A percentile compares a stretch with the other conserved stretches of the same genome.
Conservation (phyloP, 148 eudicot species). For the Rhododendron vialii region DNA sequence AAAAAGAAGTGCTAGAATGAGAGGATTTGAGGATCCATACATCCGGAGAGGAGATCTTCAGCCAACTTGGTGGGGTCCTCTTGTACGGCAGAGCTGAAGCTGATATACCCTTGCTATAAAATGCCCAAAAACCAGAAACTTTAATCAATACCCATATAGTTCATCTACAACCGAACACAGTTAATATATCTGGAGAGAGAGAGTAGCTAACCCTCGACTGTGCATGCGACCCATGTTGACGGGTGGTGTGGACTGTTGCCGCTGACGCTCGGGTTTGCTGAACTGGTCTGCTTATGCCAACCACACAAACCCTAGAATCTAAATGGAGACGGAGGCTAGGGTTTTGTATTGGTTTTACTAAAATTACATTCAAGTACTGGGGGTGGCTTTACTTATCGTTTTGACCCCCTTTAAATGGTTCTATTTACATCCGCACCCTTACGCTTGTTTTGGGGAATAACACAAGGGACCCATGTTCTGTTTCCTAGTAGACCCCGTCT, state of each 20-base stretch:
- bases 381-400: background rate
- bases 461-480: background rate
- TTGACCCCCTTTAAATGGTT: background rate
- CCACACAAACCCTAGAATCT: background rate
- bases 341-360: background rate
- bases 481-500: background rate
- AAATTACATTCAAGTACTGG: background rate
- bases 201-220: constrained; percentile 15
- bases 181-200: background rate
- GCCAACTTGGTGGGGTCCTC: constrained; percentile 41
- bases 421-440: background rate
- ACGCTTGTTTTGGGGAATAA: background rate
- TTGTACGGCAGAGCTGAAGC: constrained; percentile 34
- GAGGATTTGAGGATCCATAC: constrained; percentile 14
- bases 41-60: constrained; percentile 37
- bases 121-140: background rate
- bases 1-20: background rate
- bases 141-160: background rate
- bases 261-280: constrained; percentile 5
- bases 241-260: background rate
- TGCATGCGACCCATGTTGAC: constrained; percentile 29
- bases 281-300: background rate
- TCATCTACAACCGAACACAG: background rate
- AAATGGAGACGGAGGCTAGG: background rate
- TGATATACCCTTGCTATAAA: constrained; percentile 30